phyloP scores from a whole-genome alignment of 331 rosid species.

The Rhamnella rubrinervis region DNA sequence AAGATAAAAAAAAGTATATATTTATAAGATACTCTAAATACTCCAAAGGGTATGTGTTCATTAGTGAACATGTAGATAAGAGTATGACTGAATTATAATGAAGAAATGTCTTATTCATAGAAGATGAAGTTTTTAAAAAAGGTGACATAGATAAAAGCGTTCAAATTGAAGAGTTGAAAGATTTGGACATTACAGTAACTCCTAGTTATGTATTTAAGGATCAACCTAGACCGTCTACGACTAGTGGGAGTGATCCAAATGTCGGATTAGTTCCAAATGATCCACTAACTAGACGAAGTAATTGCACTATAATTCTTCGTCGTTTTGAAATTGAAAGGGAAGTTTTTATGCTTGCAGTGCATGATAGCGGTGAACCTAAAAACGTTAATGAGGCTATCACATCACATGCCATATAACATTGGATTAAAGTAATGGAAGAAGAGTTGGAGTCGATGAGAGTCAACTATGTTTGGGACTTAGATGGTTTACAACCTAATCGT shows the following conservation, averaged over 20 bases:
- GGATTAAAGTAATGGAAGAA: neutral
- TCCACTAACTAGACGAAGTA: neutral
- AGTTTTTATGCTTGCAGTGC: neutral
- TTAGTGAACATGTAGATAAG: neutral
- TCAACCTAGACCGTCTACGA: neutral
- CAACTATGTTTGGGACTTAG: neutral
- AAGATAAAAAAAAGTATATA: neutral
- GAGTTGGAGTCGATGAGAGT: neutral
- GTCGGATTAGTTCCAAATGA: neutral
- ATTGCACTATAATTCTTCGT: neutral
- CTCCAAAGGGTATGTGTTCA: constrained; percentile 10
- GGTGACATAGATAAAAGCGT: too few relatives aligned
- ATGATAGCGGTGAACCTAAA: neutral
- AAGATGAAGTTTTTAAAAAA: too few relatives aligned
- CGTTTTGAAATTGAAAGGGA: neutral
- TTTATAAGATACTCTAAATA: neutral
- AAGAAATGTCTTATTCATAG: too few relatives aligned
- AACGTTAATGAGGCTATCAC: neutral
- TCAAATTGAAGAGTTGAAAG: too few relatives aligned
- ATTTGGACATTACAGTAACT: too few relatives aligned
- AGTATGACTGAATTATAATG: too few relatives aligned
- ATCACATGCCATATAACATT: neutral
- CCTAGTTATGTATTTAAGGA: too few relatives aligned
- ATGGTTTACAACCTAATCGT: neutral
- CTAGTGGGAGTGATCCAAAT: neutral